Evolutionary conservation across 2,329 filamentous ascomycete genomes (phyloP).

Genomic region (Aspergillus aculeatus): DNA sequence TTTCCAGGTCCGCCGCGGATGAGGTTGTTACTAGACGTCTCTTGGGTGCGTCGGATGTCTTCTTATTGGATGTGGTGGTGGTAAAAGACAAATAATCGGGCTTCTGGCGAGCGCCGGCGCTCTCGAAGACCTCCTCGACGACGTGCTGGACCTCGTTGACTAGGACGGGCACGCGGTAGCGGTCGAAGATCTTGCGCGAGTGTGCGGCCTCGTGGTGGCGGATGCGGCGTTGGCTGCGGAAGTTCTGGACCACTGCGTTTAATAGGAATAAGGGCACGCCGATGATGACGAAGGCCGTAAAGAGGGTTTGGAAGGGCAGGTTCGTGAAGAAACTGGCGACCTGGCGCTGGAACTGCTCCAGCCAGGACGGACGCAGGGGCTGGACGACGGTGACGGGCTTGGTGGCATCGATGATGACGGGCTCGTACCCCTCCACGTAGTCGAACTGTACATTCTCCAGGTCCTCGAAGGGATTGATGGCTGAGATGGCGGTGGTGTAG

Average conservation of each 20-base stretch:
- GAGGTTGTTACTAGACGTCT: neutral
- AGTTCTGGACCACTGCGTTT: constrained; percentile 74
- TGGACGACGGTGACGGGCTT: constrained; percentile 29
- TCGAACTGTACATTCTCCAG: constrained; percentile 67
- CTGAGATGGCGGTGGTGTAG: constrained; percentile 77
- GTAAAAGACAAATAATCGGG: constrained; percentile 67
- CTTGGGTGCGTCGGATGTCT: constrained; percentile 1
- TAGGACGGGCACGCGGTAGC: constrained; percentile 74
- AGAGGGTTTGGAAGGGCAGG: constrained; percentile 62
- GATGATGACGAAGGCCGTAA: constrained; percentile 72
- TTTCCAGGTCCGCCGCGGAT: neutral
- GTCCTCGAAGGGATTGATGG: constrained; percentile 73
- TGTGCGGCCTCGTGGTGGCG: constrained; percentile 70
- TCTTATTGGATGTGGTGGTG: neutral
- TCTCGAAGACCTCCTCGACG: constrained; percentile 75
- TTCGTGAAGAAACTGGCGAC: constrained; percentile 47
- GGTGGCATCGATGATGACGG: constrained; percentile 67
- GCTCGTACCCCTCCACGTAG: constrained; percentile 70
- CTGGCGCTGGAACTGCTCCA: constrained; percentile 32
- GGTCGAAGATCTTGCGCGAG: constrained; percentile 64
- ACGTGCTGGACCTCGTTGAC: constrained; percentile 72
- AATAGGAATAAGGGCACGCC: constrained; percentile 69
- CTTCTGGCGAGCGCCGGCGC: constrained; percentile 65
- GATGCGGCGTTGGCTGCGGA: constrained; percentile 72
- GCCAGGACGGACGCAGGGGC: constrained; percentile 25